These are phyloP conservation scores for Poa annua DNA, from an alignment of 176 grass and related monocot genomes.

Conservation along the genomic window DNA sequence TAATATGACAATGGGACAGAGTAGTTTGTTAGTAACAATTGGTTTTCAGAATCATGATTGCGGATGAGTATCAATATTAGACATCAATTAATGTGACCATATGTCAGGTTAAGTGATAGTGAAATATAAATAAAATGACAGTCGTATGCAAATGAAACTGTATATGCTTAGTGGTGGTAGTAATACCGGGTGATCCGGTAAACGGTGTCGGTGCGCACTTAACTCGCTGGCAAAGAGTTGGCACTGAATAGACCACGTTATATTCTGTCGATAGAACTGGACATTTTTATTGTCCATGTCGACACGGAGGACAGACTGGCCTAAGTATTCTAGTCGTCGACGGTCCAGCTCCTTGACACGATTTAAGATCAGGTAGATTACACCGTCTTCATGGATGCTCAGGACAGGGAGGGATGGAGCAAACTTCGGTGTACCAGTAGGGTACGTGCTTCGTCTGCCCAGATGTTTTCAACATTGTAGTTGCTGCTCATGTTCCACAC, in stretches of 20 bases:
- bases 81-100: background rate
- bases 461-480: slow-evolving; percentile 7
- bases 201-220: background rate
- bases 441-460: background rate
- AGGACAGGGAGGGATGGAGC: background rate
- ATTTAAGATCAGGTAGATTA: background rate
- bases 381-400: background rate
- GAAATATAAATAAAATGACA: background rate
- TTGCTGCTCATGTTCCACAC: background rate
- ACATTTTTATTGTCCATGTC: background rate
- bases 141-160: background rate
- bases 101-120: background rate
- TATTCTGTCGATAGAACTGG: background rate
- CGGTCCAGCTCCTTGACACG: background rate
- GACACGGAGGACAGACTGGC: slow-evolving; percentile 2
- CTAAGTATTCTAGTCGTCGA: background rate
- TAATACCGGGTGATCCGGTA: background rate
- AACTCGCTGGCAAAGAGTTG: background rate
- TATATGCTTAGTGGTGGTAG: too few relatives aligned
- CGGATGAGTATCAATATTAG: background rate
- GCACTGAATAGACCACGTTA: background rate
- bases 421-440: background rate
- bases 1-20: background rate
- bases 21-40: background rate
- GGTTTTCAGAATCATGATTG: background rate